Conservation (phyloP, 768 basidiomycete species). For the Suillus lakei region DNA sequence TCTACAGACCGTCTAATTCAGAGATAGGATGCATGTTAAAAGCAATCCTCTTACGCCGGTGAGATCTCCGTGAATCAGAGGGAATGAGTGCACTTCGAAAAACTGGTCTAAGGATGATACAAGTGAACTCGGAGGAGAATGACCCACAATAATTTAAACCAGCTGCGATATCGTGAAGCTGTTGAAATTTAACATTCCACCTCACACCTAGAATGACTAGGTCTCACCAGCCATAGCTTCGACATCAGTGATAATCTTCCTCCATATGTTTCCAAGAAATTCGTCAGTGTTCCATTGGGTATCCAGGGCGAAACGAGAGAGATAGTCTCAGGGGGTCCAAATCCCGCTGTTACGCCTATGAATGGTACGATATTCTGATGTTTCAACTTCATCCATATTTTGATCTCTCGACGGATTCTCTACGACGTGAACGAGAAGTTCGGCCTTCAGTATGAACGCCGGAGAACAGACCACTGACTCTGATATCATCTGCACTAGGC, state of each 20-base stretch:
- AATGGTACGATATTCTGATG: constrained; percentile 34
- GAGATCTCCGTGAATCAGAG: constrained; percentile 39
- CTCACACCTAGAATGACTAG: neutral
- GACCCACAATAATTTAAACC: constrained; percentile 6
- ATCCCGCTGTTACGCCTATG: constrained; percentile 28
- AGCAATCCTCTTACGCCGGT: constrained; percentile 36
- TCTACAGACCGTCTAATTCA: constrained; percentile 11
- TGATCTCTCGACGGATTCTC: constrained; percentile 33
- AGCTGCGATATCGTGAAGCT: constrained; percentile 6
- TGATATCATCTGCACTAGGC: constrained; percentile 8
- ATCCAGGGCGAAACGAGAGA: constrained; percentile 39
- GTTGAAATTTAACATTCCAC: neutral
- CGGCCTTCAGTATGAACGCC: fast-evolving
- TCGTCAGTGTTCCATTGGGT: constrained; percentile 27
- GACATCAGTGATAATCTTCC: neutral
- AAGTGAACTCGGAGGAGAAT: neutral
- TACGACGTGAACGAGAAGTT: neutral
- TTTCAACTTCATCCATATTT: constrained; percentile 32
- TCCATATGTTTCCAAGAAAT: constrained; percentile 18
- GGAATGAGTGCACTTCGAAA: constrained; percentile 1
- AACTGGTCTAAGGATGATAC: neutral
- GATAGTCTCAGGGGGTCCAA: constrained; percentile 24
- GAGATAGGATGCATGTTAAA: neutral
- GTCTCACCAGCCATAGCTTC: constrained; percentile 21
- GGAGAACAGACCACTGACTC: neutral